Base-by-base conservation (phyloP, 2,329 filamentous ascomycete species). In the Claviceps lovelessii region DNA sequence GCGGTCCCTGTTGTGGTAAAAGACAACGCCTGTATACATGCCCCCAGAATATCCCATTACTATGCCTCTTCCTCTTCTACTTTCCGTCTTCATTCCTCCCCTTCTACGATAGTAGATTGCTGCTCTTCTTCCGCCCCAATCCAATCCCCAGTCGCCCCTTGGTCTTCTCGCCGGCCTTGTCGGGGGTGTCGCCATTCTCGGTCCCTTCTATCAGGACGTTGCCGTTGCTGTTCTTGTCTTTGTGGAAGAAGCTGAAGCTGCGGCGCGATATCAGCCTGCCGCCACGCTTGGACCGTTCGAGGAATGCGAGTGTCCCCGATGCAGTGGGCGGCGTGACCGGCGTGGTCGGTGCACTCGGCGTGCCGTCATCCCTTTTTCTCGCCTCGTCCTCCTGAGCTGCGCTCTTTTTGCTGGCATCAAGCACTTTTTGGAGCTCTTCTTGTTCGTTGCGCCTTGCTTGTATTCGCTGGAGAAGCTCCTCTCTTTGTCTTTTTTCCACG, bases 251-350 rank as follows among this genome's bases (percentile, higher is more conserved):
- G 37, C 78, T 79, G 63, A 88, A 84, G 60, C 86, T 86, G 68
- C 85, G 88, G 58, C 84, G 81, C 51, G 86, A 80, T 73, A 95
- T 78, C 59, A 87, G 90, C 72, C 88, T 91, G 67, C 84, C 88
- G 10, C 81, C 81, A 54, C 84, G 77, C 61, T 83, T 80, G 59
- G 86, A 83, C 48, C 87, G 77, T 62, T 80, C 81, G 46, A 93
- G 71, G 35, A 81, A 74, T 5, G 74, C 72, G 35, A 67, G 66
- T 52, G 63, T 65, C 57, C 66, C 75, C 63, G 63, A 75, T 17
- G 64, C 61, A 3, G 29, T 29, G 13, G 10, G 6, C n/a, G 41
- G 41, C 7, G 41, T 17, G 37, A 11, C 44, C 8, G 45, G 19
- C 7, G 29, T 4, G 15, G 15, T n/a, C 23, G 44, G 6, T 15